A percentile compares a stretch with the other conserved stretches of the same genome.
phyloP scores from a whole-genome alignment of 495 filamentous ascomycete genomes.

The Penicillium desertorum region DNA sequence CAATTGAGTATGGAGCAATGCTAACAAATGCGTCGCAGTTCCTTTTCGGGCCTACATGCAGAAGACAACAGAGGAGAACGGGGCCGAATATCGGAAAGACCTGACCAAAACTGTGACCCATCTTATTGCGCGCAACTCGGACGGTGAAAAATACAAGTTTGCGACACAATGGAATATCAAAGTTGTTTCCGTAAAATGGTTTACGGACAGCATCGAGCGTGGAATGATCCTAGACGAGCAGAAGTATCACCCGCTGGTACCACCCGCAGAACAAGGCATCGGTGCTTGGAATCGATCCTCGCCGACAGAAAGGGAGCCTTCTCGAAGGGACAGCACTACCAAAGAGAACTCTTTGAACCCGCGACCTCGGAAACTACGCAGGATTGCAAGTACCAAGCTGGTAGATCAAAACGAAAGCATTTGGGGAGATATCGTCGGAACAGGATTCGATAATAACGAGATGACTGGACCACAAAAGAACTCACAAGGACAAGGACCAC shows the following conservation, averaged over 20 bases:
- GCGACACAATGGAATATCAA: constrained; percentile 76
- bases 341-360: constrained; percentile 32
- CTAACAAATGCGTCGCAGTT: constrained; percentile 44
- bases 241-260: constrained; percentile 72
- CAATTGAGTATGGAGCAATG: not conserved
- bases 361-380: constrained; percentile 65
- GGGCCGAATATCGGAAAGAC: constrained; percentile 80
- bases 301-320: constrained; percentile 36
- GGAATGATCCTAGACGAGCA: constrained; percentile 92
- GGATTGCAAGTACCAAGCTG: constrained; percentile 76
- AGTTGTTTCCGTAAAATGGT: constrained; percentile 80
- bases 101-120: constrained; percentile 81
- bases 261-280: constrained; percentile 66
- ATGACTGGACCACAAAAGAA: constrained; percentile 31
- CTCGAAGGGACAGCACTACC: constrained; percentile 9
- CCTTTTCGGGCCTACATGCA: constrained; percentile 66
- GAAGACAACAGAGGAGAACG: constrained; percentile 62
- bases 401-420: constrained; percentile 75
- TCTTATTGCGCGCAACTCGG: constrained; percentile 73
- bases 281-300: constrained; percentile 69
- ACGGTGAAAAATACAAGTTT: constrained; percentile 85
- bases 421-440: constrained; percentile 83
- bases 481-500: constrained; percentile 35
- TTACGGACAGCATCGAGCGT: constrained; percentile 77
- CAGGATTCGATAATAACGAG: constrained; percentile 37